Conservation (phyloP, 345 rosid species). For the Linum lewisii region DNA sequence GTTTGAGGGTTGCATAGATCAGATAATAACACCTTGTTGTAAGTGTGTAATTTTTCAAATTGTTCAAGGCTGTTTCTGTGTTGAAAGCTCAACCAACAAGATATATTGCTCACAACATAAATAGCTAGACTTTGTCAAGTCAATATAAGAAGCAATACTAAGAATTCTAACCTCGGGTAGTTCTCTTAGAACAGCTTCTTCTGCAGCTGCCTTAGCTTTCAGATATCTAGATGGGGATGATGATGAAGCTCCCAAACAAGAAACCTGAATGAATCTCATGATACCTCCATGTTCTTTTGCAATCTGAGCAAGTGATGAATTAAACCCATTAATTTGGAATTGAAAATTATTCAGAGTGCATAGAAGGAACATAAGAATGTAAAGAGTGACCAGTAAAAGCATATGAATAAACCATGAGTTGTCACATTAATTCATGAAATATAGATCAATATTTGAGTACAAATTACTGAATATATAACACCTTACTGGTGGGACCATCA, state of each 20-base stretch:
- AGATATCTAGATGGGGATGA: constrained; percentile 75
- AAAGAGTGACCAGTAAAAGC: background rate
- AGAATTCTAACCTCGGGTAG: constrained; percentile 54
- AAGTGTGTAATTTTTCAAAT: too few species aligned
- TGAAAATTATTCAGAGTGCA: background rate
- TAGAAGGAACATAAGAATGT: background rate
- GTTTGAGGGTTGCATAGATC: too few species aligned
- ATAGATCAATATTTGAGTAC: background rate
- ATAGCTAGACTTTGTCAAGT: background rate
- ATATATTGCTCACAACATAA: too few species aligned
- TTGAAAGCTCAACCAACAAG: background rate
- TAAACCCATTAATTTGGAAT: background rate
- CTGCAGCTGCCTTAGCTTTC: constrained; percentile 88
- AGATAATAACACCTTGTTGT: too few species aligned
- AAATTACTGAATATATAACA: too few species aligned
- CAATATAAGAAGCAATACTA: background rate
- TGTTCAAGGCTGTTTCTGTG: too few species aligned
- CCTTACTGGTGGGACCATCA: too few species aligned
- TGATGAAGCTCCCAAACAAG: constrained; percentile 79
- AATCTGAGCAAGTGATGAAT: constrained; percentile 36
- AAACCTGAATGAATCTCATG: constrained; percentile 89
- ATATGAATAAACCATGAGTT: background rate
- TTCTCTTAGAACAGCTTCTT: constrained; percentile 73
- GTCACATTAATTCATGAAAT: constrained; percentile 1
- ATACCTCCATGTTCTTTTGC: constrained; percentile 98